Base-by-base conservation (phyloP, 768 basidiomycete species). In the Leccinum rimulosum region DNA sequence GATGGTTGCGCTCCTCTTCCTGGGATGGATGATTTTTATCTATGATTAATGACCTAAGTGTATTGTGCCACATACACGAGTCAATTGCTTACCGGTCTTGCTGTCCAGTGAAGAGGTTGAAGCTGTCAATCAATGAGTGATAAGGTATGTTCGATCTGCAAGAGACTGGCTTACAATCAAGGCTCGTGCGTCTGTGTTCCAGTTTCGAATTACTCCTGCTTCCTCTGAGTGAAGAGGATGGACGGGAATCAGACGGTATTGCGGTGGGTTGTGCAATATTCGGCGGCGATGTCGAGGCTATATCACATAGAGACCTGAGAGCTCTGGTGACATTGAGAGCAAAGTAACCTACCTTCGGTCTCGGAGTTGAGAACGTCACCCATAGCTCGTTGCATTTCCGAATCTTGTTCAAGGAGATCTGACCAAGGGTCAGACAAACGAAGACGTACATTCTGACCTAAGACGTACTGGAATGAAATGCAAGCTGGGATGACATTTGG, bases 401-500 rank as follows among this genome's bases (percentile, higher is more conserved):
- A 86, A 64, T 90, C 85, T 56, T 82, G 79, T 22, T 88, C 86
- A 57, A 89, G 70, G 15, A 89, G 75, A 74, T 89, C 87, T 89
- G 59, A 49, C 12, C 6, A 33, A 40, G 31, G 35, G 49, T 64
- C 25, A 63, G 59, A 52, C 27, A 47, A 47, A 53, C 7, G 27
- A 61, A 38, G 1, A 7, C 4, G 22, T 1, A 17, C n/a, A 47
- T 51, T 50, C 15, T 33, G 45, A 33, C 15, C 19, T 14, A 27
- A 53, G 53, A 72, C 79, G 62, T 66, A 87, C 88, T 86, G 9
- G 87, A 84, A 64, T 85, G 81, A 57, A 73, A 80, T 49, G 76
- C 68, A 10, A 77, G 35, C 61, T 76, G 80, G 8, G 80, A 80
- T 11, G 85, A 82, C 70, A 88, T 79, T 60, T 80, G 81, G 61